Conservation (phyloP, 352 stramenopile genomes). For the Aphanomyces astaci region DNA sequence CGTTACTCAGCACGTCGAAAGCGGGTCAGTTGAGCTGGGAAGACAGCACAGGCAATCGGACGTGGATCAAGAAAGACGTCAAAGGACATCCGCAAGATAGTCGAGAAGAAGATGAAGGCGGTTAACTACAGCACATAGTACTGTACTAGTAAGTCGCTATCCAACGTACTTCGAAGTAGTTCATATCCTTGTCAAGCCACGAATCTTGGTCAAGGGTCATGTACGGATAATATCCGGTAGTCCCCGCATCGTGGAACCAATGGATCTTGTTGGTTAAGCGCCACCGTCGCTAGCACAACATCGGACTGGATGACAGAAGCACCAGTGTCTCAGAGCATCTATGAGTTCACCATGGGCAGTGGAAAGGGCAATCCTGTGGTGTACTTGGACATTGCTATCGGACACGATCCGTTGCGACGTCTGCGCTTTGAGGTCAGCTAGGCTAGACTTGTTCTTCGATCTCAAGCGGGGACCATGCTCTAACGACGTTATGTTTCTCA, state of each 20-base stretch:
- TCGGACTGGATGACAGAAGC: background rate
- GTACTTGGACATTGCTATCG: conserved; percentile 55
- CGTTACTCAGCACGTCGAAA: conserved; percentile 9
- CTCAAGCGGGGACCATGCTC: too few relatives aligned
- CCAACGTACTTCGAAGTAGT: background rate
- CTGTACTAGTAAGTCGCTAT: too few relatives aligned
- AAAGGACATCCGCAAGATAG: background rate
- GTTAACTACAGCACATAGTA: background rate
- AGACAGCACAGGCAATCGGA: conserved; percentile 13
- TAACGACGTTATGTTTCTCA: conserved; percentile 16
- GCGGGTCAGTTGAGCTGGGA: conserved; percentile 14
- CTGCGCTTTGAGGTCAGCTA: conserved; percentile 52
- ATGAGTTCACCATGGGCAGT: conserved; percentile 40
- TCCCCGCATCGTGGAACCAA: too few relatives aligned
- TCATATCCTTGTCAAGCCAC: background rate
- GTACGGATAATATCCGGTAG: conserved; percentile 3
- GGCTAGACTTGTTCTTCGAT: too few relatives aligned
- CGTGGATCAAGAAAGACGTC: conserved; percentile 3
- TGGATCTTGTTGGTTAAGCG: too few relatives aligned
- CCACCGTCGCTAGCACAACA: too few relatives aligned
- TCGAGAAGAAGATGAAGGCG: background rate
- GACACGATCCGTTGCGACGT: conserved; percentile 38
- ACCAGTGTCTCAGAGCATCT: conserved; percentile 25
- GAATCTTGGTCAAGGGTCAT: background rate
- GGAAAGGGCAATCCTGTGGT: conserved; percentile 41